Evolutionary conservation across 1,139 yeast species (phyloP).

Genomic region (Saccharomyces hybrid): DNA sequence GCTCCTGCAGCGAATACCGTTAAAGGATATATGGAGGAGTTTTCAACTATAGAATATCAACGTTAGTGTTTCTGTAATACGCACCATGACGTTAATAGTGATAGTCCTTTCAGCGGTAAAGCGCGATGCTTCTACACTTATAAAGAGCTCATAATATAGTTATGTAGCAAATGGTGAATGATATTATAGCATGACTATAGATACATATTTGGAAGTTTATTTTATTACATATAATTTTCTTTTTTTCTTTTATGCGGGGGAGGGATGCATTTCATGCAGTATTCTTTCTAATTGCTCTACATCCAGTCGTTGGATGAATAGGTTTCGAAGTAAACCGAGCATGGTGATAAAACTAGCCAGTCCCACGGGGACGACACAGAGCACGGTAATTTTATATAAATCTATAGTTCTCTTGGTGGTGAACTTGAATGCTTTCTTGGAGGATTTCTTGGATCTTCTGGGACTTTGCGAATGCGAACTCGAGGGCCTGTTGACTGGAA

Average conservation of each 20-base stretch:
- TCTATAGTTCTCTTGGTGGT: slow-evolving; percentile 52
- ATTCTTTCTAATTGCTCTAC: slow-evolving; percentile 38
- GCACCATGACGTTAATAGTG: neutral
- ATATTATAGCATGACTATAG: neutral
- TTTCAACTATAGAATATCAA: neutral
- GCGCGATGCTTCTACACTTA: too few relatives aligned
- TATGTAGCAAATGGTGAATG: neutral
- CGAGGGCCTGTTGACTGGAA: neutral
- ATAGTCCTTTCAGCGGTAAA: neutral
- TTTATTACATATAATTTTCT: neutral
- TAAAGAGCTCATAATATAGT: neutral
- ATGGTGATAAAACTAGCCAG: slow-evolving; percentile 88
- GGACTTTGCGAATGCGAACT: neutral
- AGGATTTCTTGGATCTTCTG: slow-evolving; percentile 2
- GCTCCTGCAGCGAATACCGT: neutral
- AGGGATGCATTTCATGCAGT: slow-evolving; percentile 5
- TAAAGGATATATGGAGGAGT: neutral
- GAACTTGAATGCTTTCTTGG: slow-evolving; percentile 14
- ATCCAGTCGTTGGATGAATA: slow-evolving; percentile 68
- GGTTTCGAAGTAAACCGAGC: slow-evolving; percentile 69
- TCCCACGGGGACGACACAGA: slow-evolving; percentile 96
- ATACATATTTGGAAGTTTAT: neutral
- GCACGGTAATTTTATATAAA: slow-evolving; percentile 78
- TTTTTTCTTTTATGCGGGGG: neutral
- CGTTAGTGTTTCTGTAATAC: neutral